These are phyloP conservation scores for Trichoderma lentiforme DNA, from an alignment of 2,329 filamentous ascomycete species.

Conservation along the genomic window DNA sequence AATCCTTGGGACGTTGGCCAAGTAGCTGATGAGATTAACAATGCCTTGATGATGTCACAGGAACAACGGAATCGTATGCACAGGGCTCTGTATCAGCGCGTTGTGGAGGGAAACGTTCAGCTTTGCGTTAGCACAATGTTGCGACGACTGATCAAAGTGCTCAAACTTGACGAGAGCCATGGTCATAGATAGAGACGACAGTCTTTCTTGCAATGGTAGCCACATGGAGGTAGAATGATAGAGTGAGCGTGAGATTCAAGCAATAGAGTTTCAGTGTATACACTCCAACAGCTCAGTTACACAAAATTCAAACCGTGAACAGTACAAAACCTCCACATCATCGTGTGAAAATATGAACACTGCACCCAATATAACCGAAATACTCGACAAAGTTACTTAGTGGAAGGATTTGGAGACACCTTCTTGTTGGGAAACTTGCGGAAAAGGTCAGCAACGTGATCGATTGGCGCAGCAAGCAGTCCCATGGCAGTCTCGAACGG, in stretches of 20 bases:
- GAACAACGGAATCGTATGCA: constrained; percentile 67
- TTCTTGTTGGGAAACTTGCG: not conserved
- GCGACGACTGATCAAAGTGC: not conserved
- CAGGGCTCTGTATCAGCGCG: constrained; percentile 36
- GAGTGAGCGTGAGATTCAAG: not conserved
- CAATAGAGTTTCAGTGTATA: not conserved
- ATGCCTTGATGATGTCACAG: constrained; percentile 71
- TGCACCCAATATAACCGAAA: not conserved
- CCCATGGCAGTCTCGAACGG: constrained; percentile 43
- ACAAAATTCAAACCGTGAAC: too few relatives aligned
- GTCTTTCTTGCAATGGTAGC: not conserved
- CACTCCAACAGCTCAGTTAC: not conserved
- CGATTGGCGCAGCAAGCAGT: not conserved
- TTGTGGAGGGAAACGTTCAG: not conserved
- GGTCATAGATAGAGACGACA: not conserved
- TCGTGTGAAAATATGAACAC: not conserved
- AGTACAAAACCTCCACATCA: not conserved
- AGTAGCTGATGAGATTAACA: constrained; percentile 77
- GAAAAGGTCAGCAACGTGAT: not conserved
- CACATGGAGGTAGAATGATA: not conserved
- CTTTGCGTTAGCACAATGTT: constrained; percentile 4
- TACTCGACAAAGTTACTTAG: not conserved
- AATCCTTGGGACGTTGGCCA: constrained; percentile 89
- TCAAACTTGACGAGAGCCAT: constrained; percentile 28
- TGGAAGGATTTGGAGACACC: not conserved